Base-by-base conservation (phyloP, 805 yeast genomes). In the Candida namnaoensis region DNA sequence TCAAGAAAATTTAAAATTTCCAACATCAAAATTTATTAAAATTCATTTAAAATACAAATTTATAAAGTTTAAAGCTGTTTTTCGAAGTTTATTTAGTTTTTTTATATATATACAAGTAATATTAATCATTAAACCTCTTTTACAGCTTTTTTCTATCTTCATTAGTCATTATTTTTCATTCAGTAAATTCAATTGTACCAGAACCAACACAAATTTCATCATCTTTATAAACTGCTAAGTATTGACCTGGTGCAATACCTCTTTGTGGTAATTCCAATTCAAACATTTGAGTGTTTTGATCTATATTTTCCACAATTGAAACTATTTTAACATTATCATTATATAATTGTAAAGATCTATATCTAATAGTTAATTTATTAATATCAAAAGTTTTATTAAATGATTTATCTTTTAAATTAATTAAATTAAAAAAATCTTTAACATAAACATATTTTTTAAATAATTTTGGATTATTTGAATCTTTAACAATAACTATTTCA, bases 221-320 rank as follows among this genome's bases (percentile, higher is more conserved):
- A 35, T n/a, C n/a, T n/a, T 72, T 62, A 58, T 90, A 93, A 6
- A 91, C 56, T 1, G 85, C 95, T 14, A 88, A 62, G 49, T 76
- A 80, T 58, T 91, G 99, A 0, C 98, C 99, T 0, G 90, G 86
- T 0, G 96, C 90, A 54, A 93, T 76, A 0, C 95, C 96, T 38
- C 88, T 63, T 32, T 75, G 74, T 28, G 65, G 58, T 1, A 66
- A 61, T 0, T 47, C 44, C 28, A 90, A 64, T 23, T 50, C 48
- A 7, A 86, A 57, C 2, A 45, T 42, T 2, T 70, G 23, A 1
- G 38, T 41, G 2, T 42, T 48, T 3, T 51, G 49, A 12, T 42
- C 41, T 4, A 36, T 33, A 5, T 38, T 35, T 10, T 40, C 39
- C 8, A 26, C 8, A 26, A 26, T 7, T 7, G 28, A n/a, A n/a